Evolutionary conservation across 768 basidiomycete genomes (phyloP), one percentile per base, ranked within the genome.

Genomic region (Tremella yokohamensis): DNA sequence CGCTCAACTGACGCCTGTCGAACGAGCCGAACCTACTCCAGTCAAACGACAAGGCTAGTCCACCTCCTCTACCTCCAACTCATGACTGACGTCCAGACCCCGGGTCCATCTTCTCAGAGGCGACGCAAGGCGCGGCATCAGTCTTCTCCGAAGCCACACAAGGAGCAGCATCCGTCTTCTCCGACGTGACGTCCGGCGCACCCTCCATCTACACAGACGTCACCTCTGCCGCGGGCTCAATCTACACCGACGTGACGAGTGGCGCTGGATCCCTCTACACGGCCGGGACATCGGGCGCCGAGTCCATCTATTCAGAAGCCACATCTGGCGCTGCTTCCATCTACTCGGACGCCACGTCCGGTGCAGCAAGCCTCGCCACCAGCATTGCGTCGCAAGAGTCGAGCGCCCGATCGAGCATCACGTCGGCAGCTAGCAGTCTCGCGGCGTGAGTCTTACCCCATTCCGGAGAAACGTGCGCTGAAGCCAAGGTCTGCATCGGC

Each of bases 231-330:
- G 56, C 39, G 9, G 61, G 61, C 16, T 48, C 42, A 20, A 52
- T 49, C 18, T 22, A 60, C 37, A 42, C 59, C 42, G 63, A 22
- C 37, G 56, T 54, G 8, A 29, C 56, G 49, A 29, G 26, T 20
- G 63, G 59, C 13, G 62, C 62, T 20, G 53, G 40, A 7, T 50
- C 45, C 18, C 53, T 59, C 26, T 56, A 48, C 45, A 47, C 39
- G 9, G 58, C 56, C 8, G 55, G 42, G 4, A 64, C 63, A 18
- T 57, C 63, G 0, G 50, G 19, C 8, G 37, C 56, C 20, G 58
- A 54, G 11, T 58, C 57, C 40, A 40, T 61, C 45, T 55, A 44
- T 26, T 48, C 54, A 20, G 49, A 45, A 25, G 60, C 56, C 11
- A 62, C 60, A 13, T 61, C 60, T 15, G 60, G 40, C 6, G 61